phyloP scores from a whole-genome alignment of 805 yeast species.

The Wickerhamomyces queroliae region DNA sequence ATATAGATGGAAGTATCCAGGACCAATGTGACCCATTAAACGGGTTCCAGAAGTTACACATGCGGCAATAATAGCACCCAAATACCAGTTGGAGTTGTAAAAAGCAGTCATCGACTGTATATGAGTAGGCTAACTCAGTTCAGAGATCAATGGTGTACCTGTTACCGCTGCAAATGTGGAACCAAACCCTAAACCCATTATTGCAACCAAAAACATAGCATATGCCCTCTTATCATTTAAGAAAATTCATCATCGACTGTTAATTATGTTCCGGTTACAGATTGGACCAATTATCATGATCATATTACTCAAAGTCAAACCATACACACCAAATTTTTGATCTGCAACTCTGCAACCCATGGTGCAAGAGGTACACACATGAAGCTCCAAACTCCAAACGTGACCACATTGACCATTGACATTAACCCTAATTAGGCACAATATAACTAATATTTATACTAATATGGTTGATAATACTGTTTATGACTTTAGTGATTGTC shows the following conservation, averaged over 20 bases:
- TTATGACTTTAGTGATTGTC: no score
- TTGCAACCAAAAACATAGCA: constrained; percentile 7
- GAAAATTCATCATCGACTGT: not conserved
- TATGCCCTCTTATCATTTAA: not conserved
- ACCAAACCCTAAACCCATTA: constrained; percentile 44
- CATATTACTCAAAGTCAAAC: constrained; percentile 18
- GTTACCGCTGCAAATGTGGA: constrained; percentile 33
- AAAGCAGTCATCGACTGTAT: constrained; percentile 35
- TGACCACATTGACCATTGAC: constrained; percentile 34
- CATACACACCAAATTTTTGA: constrained; percentile 34
- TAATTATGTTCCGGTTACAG: constrained; percentile 24
- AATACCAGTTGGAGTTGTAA: constrained; percentile 42
- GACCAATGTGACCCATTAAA: constrained; percentile 22
- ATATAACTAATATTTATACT: no score
- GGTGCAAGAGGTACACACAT: constrained; percentile 25
- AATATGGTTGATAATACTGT: no score
- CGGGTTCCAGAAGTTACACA: constrained; percentile 42
- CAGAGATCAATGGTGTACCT: constrained; percentile 41
- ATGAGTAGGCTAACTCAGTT: constrained; percentile 40
- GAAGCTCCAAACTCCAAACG: constrained; percentile 37
- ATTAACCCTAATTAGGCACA: no score
- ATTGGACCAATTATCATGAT: constrained; percentile 22
- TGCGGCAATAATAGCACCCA: constrained; percentile 43
- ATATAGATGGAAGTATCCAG: constrained; percentile 46
- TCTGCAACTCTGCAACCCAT: constrained; percentile 29